These are phyloP conservation scores for Castanospermum australe DNA, from an alignment of 306 rosid species.

Conservation along the genomic window DNA sequence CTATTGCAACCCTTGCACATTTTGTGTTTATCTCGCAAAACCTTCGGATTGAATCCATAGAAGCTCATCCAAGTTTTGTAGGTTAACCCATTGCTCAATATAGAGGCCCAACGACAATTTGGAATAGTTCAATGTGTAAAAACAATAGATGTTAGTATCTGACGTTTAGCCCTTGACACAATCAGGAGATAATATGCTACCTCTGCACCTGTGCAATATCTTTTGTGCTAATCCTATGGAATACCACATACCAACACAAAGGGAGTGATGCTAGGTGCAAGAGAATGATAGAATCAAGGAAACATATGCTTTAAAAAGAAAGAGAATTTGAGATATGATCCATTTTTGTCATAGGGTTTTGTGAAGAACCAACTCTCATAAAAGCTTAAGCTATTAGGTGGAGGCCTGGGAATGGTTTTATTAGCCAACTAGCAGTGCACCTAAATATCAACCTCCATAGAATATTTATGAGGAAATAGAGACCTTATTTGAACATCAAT, in stretches of 20 bases:
- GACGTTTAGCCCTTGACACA: background rate
- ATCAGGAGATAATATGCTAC: background rate
- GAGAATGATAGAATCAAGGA: background rate
- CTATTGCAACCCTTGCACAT: background rate
- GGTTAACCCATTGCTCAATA: background rate
- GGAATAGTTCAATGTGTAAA: background rate
- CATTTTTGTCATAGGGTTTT: background rate
- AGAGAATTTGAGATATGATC: background rate
- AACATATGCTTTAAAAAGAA: background rate
- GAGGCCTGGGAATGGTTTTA: no score
- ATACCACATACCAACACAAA: background rate
- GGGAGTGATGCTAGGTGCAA: background rate
- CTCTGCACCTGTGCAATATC: background rate
- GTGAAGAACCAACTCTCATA: no score
- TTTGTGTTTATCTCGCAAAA: background rate
- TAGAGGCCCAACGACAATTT: background rate
- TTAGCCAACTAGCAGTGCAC: background rate
- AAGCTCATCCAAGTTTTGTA: background rate
- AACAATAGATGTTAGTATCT: background rate
- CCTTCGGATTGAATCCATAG: background rate
- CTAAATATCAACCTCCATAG: background rate
- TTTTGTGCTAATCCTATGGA: background rate
- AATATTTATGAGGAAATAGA: background rate
- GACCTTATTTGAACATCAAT: background rate
- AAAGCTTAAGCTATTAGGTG: no score